phyloP scores from a whole-genome alignment of 805 yeast genomes.

The Saccharomycopsis babjevae region DNA sequence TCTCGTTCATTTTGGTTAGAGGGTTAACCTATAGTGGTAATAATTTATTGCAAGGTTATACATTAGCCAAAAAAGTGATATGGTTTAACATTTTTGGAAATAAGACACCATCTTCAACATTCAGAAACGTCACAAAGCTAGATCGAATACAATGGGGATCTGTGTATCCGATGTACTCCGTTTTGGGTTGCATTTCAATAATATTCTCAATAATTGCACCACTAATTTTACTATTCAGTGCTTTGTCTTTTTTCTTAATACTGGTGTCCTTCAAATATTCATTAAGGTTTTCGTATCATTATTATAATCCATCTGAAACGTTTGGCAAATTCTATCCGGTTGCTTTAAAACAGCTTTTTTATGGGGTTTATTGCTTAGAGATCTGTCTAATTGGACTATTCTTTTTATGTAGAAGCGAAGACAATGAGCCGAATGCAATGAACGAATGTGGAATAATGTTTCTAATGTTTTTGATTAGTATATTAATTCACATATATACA shows the following conservation, averaged over 20 bases:
- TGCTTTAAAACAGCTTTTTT: constrained; percentile 66
- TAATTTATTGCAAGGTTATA: constrained; percentile 50
- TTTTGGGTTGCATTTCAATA: constrained; percentile 67
- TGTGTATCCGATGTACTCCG: constrained; percentile 64
- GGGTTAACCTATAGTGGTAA: constrained; percentile 72
- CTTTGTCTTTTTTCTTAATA: constrained; percentile 46
- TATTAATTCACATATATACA: constrained; percentile 46
- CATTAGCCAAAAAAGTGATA: constrained; percentile 31
- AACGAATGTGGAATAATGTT: constrained; percentile 46
- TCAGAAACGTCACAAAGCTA: constrained; percentile 33
- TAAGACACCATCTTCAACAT: constrained; percentile 52
- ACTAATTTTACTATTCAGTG: constrained; percentile 50
- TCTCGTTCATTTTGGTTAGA: constrained; percentile 62
- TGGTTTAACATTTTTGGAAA: constrained; percentile 22
- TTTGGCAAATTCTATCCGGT: constrained; percentile 61
- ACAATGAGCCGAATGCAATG: constrained; percentile 34
- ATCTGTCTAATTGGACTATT: constrained; percentile 69
- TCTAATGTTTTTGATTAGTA: constrained; percentile 40
- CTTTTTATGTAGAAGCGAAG: constrained; percentile 45
- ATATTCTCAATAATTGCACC: constrained; percentile 78
- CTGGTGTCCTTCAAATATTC: constrained; percentile 64
- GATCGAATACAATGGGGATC: constrained; percentile 66
- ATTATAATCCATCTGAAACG: constrained; percentile 47
- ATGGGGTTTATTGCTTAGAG: constrained; percentile 77
- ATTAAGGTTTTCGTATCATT: constrained; percentile 45